Conservation (phyloP, 331 rosid species). For the Quercus tomentella region DNA sequence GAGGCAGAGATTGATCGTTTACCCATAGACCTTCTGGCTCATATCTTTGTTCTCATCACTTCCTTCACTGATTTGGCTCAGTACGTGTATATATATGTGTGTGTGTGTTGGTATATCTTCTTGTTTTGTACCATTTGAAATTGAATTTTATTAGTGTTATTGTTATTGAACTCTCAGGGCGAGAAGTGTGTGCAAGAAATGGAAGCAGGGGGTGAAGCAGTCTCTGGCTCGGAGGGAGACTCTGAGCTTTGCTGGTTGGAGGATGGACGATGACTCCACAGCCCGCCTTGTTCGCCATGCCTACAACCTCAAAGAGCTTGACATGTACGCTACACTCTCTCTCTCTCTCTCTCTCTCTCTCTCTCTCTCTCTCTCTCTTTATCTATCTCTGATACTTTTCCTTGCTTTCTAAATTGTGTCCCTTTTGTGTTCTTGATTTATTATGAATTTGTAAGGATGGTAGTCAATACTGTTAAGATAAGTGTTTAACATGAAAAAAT, state of each 20-base stretch:
- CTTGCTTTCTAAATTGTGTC: neutral
- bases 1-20: slow-evolving; percentile 80
- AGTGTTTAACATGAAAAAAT: neutral
- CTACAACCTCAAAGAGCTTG: slow-evolving; percentile 70
- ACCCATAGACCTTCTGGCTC: slow-evolving; percentile 73
- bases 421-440: neutral
- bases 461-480: neutral
- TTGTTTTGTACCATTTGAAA: neutral
- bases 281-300: slow-evolving; percentile 78
- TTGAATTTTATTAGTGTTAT: neutral
- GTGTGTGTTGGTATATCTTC: neutral
- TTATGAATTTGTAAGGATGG: neutral
- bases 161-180: slow-evolving; percentile 44
- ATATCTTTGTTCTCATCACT: slow-evolving; percentile 54
- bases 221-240: slow-evolving; percentile 57
- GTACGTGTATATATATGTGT: slow-evolving; percentile 30
- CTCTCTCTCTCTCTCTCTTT: neutral
- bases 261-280: slow-evolving; percentile 88
- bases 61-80: slow-evolving; percentile 96
- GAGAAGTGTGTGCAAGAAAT: slow-evolving; percentile 79
- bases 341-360: no score
- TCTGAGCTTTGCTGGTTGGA: slow-evolving; percentile 84
- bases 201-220: slow-evolving; percentile 80
- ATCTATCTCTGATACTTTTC: neutral
- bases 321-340: slow-evolving; percentile 39